Evolutionary conservation across 129 eudicot species (phyloP), one percentile per base, ranked within the genome.

Genomic region (Ambrosia trifida): DNA sequence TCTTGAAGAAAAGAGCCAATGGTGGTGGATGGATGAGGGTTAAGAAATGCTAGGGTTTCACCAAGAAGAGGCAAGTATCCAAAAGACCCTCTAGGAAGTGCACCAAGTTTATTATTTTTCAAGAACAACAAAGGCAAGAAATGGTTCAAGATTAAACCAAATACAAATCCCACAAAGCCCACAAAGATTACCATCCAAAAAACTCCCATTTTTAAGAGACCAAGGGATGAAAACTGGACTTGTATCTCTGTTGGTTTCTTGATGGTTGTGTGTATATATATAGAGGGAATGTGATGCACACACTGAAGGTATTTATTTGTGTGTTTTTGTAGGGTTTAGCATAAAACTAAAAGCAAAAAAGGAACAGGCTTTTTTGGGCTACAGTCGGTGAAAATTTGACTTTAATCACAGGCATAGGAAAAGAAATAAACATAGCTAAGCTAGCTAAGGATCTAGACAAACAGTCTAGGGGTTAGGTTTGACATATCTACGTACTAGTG

Each of bases 61-160:
- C 96, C 96, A 77, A 89, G 76, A 60, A 89, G 64, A 58, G 96
- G 96, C 72, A 87, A 76, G 72, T 78, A 78, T 35, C 96, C 89
- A 80, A 89, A 86, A 40, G 90, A 72, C 28, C 96, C 96, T 82
- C 77, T 78, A 8, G 94, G 96, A 52, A 84, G 66, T 77, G 5
- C 66, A 32, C 83, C 83, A 71, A 53, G 51, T 44, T 51, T 80
- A 69, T 76, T 79, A 63, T 72, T 60, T 32, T 75, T 76, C 60
- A 82, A 64, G 45, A 84, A 78, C 81, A 83, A 69, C 81, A 86
- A 79, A 62, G 96, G 96, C 78, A 79, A 80, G 76, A 83, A 89
- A 83, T 89, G 96, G 82, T 76, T 79, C 57, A 84, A 57, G 74
- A 69, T 74, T 78, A 81, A 20, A 31, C 86, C 86, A 65, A 85